Evolutionary conservation across 2,329 filamentous ascomycete genomes (phyloP).

Genomic region (Apiospora aurea): DNA sequence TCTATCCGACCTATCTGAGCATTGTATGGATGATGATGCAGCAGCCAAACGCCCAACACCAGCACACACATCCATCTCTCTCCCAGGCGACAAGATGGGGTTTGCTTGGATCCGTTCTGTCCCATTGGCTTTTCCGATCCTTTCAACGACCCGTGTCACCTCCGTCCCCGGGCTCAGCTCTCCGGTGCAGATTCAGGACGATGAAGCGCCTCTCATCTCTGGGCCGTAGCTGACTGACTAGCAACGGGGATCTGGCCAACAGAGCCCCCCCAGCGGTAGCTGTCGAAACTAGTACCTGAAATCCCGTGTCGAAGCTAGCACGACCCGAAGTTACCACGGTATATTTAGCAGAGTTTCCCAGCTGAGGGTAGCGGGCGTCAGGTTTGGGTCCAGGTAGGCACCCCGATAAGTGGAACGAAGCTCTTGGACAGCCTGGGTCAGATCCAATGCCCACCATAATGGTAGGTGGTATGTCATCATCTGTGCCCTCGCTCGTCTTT

Average conservation of each 20-base stretch:
- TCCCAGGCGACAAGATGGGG: background rate
- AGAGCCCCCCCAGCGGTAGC: background rate
- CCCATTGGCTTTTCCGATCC: background rate
- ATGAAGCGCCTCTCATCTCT: background rate
- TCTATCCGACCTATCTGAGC: slow-evolving; percentile 1
- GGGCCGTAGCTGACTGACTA: background rate
- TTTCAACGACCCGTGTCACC: background rate
- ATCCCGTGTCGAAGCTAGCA: background rate
- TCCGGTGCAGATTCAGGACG: background rate
- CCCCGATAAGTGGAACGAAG: background rate
- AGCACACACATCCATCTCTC: background rate
- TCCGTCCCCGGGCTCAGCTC: too few relatives aligned
- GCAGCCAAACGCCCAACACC: background rate
- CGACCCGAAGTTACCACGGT: background rate
- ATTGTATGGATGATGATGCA: background rate
- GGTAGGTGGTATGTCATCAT: background rate
- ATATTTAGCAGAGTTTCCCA: background rate
- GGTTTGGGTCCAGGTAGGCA: background rate
- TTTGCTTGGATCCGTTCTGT: too few relatives aligned
- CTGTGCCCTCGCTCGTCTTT: background rate
- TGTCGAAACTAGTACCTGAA: background rate
- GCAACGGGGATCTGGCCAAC: background rate
- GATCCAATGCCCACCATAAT: background rate
- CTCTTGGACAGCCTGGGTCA: background rate
- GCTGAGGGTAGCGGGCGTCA: background rate